These are phyloP conservation scores for Neophaeococcomyces mojaviensis DNA, from an alignment of 2,329 filamentous ascomycete genomes.

Conservation along the genomic window DNA sequence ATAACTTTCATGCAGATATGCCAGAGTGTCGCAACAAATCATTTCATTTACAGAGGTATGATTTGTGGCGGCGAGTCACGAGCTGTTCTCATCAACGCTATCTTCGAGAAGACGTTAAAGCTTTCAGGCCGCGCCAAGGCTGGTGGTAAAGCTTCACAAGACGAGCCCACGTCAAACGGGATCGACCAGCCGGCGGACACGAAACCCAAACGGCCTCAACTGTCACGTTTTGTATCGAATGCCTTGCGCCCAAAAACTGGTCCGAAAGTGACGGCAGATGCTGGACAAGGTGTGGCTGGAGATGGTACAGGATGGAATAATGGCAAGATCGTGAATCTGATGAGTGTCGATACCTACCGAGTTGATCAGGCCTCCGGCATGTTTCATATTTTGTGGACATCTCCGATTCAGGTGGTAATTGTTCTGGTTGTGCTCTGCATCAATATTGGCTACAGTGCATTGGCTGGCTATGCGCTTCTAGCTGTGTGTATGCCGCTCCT, in stretches of 20 bases:
- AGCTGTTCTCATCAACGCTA: constrained; percentile 72
- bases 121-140: constrained; percentile 83
- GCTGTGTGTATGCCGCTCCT: constrained; percentile 70
- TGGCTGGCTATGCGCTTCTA: constrained; percentile 79
- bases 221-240: constrained; percentile 28
- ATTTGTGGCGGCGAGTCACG: constrained; percentile 78
- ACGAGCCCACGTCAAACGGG: constrained; percentile 44
- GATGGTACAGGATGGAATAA: constrained; percentile 85
- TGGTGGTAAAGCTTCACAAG: constrained; percentile 51
- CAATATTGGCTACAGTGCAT: constrained; percentile 82
- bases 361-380: constrained; percentile 81
- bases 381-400: constrained; percentile 87
- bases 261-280: constrained; percentile 34
- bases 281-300: constrained; percentile 46
- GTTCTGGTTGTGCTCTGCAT: constrained; percentile 73
- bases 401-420: constrained; percentile 68
- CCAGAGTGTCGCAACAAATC: constrained; percentile 74
- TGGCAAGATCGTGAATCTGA: constrained; percentile 82
- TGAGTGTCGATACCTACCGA: constrained; percentile 92
- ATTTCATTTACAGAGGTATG: constrained; percentile 91
- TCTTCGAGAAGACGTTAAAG: constrained; percentile 89
- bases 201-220: constrained; percentile 26
- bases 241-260: constrained; percentile 31
- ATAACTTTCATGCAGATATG: constrained; percentile 78
- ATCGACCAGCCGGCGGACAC: constrained; percentile 37